Evolutionary conservation across 1,284 basidiomycete genomes (phyloP).

Genomic region (Phenoliferia sp.): DNA sequence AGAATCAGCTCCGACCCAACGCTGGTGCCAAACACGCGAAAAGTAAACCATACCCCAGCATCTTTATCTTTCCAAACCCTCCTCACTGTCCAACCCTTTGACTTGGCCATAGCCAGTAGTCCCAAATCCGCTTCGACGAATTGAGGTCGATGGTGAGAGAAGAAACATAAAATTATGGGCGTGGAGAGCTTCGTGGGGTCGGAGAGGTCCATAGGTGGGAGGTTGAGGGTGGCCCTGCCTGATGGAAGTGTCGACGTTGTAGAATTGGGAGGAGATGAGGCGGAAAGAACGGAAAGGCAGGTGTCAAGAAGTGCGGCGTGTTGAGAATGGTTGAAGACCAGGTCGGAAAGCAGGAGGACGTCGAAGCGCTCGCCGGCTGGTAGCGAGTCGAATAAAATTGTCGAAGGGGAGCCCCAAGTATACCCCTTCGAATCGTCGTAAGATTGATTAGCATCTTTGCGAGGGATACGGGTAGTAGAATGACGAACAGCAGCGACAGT

Average conservation of each 20-base stretch:
- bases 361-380: slow-evolving; percentile 53
- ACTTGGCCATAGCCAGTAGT: slow-evolving; percentile 68
- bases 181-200: slow-evolving; percentile 22
- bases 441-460: neutral
- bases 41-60: slow-evolving; percentile 30
- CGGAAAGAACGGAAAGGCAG: slow-evolving; percentile 54
- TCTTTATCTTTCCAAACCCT: slow-evolving; percentile 58
- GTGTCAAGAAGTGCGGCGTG: slow-evolving; percentile 78
- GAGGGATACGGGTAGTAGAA: neutral
- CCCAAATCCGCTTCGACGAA: slow-evolving; percentile 76
- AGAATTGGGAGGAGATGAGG: neutral
- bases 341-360: slow-evolving; percentile 81
- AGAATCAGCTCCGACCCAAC: too few species aligned
- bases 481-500: slow-evolving; percentile 28
- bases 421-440: slow-evolving; percentile 63
- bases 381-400: slow-evolving; percentile 52
- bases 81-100: slow-evolving; percentile 70
- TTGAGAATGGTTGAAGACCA: slow-evolving; percentile 70
- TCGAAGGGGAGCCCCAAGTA: slow-evolving; percentile 74
- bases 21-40: too few species aligned
- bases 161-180: slow-evolving; percentile 78
- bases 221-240: neutral
- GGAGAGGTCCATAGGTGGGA: slow-evolving; percentile 26
- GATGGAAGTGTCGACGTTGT: too few species aligned
- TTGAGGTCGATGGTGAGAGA: slow-evolving; percentile 60